Evolutionary conservation across 2,329 filamentous ascomycete species (phyloP).

Genomic region (Trichoderma pleuroti): DNA sequence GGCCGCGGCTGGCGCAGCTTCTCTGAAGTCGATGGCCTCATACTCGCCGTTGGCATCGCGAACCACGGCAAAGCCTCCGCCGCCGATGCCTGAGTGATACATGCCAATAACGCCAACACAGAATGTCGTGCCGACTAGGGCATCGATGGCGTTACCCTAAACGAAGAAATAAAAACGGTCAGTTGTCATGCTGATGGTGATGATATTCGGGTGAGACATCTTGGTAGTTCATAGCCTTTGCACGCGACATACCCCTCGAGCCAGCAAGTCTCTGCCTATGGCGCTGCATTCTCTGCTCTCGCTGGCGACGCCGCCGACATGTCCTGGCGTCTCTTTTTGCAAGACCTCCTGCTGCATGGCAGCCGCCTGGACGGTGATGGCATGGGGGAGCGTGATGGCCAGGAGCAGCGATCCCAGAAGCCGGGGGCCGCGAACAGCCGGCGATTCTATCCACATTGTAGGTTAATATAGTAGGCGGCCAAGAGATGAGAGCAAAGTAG

Average conservation of each 20-base stretch:
- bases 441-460: conserved; percentile 4
- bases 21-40: conserved; percentile 85
- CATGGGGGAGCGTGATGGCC: not conserved
- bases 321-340: conserved; percentile 22
- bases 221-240: not conserved
- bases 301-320: conserved; percentile 63
- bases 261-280: conserved; percentile 63
- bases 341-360: conserved; percentile 25
- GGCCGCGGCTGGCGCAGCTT: conserved; percentile 79
- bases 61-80: conserved; percentile 86
- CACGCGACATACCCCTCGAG: conserved; percentile 42
- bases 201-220: conserved; percentile 3
- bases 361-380: conserved; percentile 16
- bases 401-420: conserved; percentile 11
- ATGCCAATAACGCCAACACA: conserved; percentile 73
- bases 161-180: not conserved
- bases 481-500: not conserved
- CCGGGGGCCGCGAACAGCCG: not conserved
- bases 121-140: conserved; percentile 68
- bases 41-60: conserved; percentile 69
- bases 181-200: not conserved
- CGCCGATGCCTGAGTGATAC: conserved; percentile 81
- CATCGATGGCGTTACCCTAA: conserved; percentile 72
- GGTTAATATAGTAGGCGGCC: not conserved
- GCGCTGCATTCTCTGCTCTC: conserved; percentile 66